These are phyloP conservation scores for Alternaria brassicae DNA, from an alignment of 2,329 filamentous ascomycete species.

Conservation along the genomic window DNA sequence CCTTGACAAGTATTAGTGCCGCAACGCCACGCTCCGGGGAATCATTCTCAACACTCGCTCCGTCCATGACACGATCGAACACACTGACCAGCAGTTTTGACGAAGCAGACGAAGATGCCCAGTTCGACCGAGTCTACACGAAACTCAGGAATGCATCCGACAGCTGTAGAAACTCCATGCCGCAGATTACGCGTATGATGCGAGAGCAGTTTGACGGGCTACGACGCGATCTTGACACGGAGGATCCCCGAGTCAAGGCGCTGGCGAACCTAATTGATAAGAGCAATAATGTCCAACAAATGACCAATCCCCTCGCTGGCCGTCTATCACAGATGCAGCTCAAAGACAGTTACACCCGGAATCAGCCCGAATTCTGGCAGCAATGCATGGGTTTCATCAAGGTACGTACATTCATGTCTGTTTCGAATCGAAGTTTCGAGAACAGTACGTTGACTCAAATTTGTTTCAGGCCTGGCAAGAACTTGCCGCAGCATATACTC, in stretches of 20 bases:
- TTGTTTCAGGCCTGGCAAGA: slow-evolving; percentile 67
- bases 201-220: slow-evolving; percentile 39
- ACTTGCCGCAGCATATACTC: slow-evolving; percentile 58
- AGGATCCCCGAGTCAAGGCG: slow-evolving; percentile 45
- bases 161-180: slow-evolving; percentile 74
- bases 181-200: slow-evolving; percentile 52
- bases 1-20: slow-evolving; percentile 57
- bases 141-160: slow-evolving; percentile 77
- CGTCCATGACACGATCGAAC: slow-evolving; percentile 53
- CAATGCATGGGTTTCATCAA: slow-evolving; percentile 77
- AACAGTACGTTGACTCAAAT: slow-evolving; percentile 42
- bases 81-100: slow-evolving; percentile 68
- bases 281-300: slow-evolving; percentile 73
- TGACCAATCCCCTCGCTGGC: slow-evolving; percentile 74
- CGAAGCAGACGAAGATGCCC: slow-evolving; percentile 73
- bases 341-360: slow-evolving; percentile 79
- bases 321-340: slow-evolving; percentile 82
- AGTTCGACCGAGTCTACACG: slow-evolving; percentile 83
- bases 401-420: slow-evolving; percentile 44
- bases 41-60: slow-evolving; percentile 70
- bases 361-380: slow-evolving; percentile 68
- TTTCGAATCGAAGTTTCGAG: slow-evolving; percentile 12
- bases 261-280: slow-evolving; percentile 71
- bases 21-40: slow-evolving; percentile 83
- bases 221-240: slow-evolving; percentile 42